Evolutionary conservation across 23 red algal species (phyloP), one percentile per base, ranked within the genome.

Genomic region (Gracilaria domingensis): DNA sequence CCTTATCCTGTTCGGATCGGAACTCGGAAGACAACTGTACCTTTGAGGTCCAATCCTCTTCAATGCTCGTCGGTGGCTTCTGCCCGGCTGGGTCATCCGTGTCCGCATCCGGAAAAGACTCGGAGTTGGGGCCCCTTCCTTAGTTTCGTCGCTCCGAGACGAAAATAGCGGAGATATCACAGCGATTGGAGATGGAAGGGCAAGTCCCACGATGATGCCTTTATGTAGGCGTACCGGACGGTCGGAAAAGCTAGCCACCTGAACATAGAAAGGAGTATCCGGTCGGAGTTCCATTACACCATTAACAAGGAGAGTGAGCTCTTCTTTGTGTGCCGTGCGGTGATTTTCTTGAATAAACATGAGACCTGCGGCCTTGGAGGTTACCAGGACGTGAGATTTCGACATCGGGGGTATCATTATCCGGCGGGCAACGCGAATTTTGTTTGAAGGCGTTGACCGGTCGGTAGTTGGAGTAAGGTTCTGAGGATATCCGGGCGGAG

Each of bases 241-340:
- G 57, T 83, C 51, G 21, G 47, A 45, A 34, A 83, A 83, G 51
- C 62, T 3, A 26, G 80, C 80, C 53, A 83, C 35, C 9, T 35
- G 56, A 20, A 83, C 56, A 23, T 60, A 57, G 34, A 83, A 83
- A 20, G 12, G 30, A 23, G 17, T 64, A 29, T 5, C 58, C 14
- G 26, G 58, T 4, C 21, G 58, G 58, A 14, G 42, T 45, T 45
- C 42, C 42, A 45, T 45, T 7, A 45, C 11, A 45, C 42, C 42
- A 45, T 45, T 45, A 11, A 45, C 5, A 11, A 45, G 42, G 11
- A 45, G 42, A 4, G 42, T 70, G 14, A 70, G 25, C 8, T 70
- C 65, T 25, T 70, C 30, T 38, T 38, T 33, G 18, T 38, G 28
- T 24, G 65, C 65, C 24, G 65, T 24, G 16, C 25, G 65, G 65